Percentiles rank a stretch among this genome's conserved stretches.
Conservation (phyloP, 2,329 filamentous ascomycete genomes). For the Neurospora sp. region DNA sequence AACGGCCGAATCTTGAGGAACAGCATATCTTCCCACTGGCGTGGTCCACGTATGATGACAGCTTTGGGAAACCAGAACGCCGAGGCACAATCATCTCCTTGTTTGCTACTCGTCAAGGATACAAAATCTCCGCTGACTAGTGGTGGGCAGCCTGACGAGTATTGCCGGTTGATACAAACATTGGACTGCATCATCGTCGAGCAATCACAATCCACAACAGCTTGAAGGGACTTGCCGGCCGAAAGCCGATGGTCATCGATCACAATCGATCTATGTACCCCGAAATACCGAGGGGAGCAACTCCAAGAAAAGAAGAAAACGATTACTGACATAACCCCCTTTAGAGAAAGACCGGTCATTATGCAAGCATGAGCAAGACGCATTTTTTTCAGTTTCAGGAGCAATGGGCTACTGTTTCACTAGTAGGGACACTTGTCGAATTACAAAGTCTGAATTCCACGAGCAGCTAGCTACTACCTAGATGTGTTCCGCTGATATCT, state of each 20-base stretch:
- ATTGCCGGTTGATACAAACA: background rate
- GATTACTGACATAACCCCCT: background rate
- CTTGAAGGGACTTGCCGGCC: background rate
- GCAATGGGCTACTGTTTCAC: background rate
- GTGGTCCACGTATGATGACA: background rate
- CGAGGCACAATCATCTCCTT: background rate
- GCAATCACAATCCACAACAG: background rate
- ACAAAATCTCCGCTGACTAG: background rate
- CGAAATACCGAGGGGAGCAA: background rate
- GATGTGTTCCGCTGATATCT: background rate
- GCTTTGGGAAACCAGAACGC: background rate
- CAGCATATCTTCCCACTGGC: background rate
- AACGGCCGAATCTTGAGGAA: background rate
- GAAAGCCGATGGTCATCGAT: background rate
- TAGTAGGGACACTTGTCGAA: background rate
- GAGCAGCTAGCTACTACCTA: background rate
- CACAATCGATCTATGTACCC: background rate
- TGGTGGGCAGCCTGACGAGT: background rate
- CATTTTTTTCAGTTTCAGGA: background rate
- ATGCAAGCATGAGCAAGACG: background rate
- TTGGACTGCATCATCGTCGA: background rate
- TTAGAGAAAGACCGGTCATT: background rate
- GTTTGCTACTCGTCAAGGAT: background rate
- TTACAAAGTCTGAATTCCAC: background rate
- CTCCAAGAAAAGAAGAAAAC: background rate